phyloP scores from a whole-genome alignment of 2,329 filamentous ascomycete genomes.

The Corynespora cassiicola region DNA sequence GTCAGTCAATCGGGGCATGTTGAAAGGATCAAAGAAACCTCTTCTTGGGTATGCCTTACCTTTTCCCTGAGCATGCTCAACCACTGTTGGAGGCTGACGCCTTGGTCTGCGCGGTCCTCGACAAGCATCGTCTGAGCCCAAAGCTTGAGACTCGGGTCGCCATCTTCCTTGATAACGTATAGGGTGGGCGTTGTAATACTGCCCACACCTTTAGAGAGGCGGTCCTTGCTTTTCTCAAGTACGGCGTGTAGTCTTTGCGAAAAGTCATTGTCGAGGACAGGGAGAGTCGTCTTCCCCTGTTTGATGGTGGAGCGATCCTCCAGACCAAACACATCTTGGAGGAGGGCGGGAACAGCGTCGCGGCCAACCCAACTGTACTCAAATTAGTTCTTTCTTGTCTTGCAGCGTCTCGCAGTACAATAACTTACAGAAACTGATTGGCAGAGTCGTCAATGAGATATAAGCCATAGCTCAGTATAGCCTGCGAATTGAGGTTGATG shows the following conservation, averaged over 20 bases:
- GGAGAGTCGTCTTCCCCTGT: conserved; percentile 87
- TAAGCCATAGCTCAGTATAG: conserved; percentile 85
- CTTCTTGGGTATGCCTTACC: conserved; percentile 61
- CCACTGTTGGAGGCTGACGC: conserved; percentile 91
- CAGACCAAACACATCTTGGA: conserved; percentile 89
- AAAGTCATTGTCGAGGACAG: conserved; percentile 93
- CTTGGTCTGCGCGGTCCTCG: conserved; percentile 93
- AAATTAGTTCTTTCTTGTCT: conserved; percentile 11
- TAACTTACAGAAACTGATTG: conserved; percentile 78
- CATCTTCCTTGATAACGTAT: conserved; percentile 93
- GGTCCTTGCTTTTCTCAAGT: conserved; percentile 88
- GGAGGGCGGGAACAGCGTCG: conserved; percentile 87
- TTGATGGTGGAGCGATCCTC: conserved; percentile 83
- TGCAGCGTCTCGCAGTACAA: no score
- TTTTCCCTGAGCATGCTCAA: conserved; percentile 92
- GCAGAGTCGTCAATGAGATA: conserved; percentile 98
- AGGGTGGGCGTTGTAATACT: conserved; percentile 92
- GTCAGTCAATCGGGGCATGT: conserved; percentile 27
- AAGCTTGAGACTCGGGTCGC: conserved; percentile 90
- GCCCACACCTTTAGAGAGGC: conserved; percentile 84
- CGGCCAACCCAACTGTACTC: conserved; percentile 81
- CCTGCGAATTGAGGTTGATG: conserved; percentile 85
- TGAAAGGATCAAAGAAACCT: conserved; percentile 21
- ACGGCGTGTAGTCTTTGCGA: conserved; percentile 87
- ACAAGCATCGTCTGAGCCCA: conserved; percentile 97